Evolutionary conservation across 306 rosid genomes (phyloP), one percentile per base, ranked within the genome.

Genomic region (Arachis hypogaea): DNA sequence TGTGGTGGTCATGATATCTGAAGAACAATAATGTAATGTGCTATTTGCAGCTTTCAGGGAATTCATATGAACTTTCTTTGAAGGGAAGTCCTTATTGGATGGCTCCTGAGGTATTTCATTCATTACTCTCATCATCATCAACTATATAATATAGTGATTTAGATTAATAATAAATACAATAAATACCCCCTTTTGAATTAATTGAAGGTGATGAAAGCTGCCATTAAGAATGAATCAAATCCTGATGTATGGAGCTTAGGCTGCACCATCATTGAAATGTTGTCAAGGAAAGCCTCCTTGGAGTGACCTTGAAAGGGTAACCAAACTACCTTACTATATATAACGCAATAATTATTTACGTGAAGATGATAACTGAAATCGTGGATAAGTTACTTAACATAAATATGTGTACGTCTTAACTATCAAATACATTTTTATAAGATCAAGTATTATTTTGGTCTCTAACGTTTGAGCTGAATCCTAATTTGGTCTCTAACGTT

Each of bases 61-160:
- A 80, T 43, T 81, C 90, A 2, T 83, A 72, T 70, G 80, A 83
- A 51, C 94, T 91, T 68, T 91, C 97, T 58, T 28, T 91, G 72
- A 91, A 88, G 82, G 97, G 97, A 58, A 88, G 94, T 81, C 94
- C 97, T 7, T 82, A 86, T 73, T 91, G 97, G 97, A 91, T 91
- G 92, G 97, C 97, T 76, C 97, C 97, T 12, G 97, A 91, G 94
- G 97, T 90, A 86, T 66, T 65, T 14, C 14, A 14, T 14, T 30
- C 36, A 30, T 30, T 30, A 38, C 12, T 14, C 14, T 14, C 56
- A 5, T 14, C 52, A 16, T 0, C 4, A 77, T 76, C 36, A 30
- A 30, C 2, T 30, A 30, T 30, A 30, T 30, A 30, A 14, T 61
- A 11, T 54, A 52, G 55, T 66, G 12, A 28, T 44, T 70, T 10